Evolutionary conservation across 371 early-diverging fungal genomes (phyloP), one percentile per base, ranked within the genome.

Genomic region (Rhizopus stolonifer): DNA sequence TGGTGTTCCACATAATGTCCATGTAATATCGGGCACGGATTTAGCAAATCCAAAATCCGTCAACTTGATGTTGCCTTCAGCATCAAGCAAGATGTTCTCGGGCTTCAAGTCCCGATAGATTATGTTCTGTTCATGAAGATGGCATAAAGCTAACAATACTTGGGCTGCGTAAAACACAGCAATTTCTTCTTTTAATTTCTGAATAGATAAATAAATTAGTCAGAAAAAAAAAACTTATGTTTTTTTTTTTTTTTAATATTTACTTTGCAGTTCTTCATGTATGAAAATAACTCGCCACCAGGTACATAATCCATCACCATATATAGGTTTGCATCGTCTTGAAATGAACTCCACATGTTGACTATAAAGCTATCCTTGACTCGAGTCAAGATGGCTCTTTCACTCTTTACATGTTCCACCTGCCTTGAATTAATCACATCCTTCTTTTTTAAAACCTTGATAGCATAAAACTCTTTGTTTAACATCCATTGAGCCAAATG

Each of bases 21-120:
- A 83, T 49, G 75, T 65, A 15, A 67, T 68, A 3, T 61, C 72
- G 69, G 81, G 92, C 11, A 89, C 60, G 36, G 82, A 57, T 64
- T 93, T 93, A 61, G 92, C 92, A 22, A 97, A 76, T 0, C 95
- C 95, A 80, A 95, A 94, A 67, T 96, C 96, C n/a, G 90, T 89
- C 49, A 97, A 74, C 8, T 92, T 86, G 50, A 94, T 84, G 72
- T 95, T 93, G 7, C 96, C 85, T 18, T 75, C 69, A 1, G 64
- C 67, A 65, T 89, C 87, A 47, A 98, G 69, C 51, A 95, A 71
- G 43, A 94, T 90, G 65, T 94, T 94, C 65, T 94, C 95, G 5
- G 93, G 93, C 61, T 94, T 93, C 40, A 94, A 78, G 62, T 94
- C 95, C 32, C 89, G 72, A 73, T 93, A 94, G 33, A 94, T 86